Percentiles rank a stretch among this genome's conserved stretches.
Conservation (phyloP, 177 flowering plant genomes). For the Telopea speciosissima region DNA sequence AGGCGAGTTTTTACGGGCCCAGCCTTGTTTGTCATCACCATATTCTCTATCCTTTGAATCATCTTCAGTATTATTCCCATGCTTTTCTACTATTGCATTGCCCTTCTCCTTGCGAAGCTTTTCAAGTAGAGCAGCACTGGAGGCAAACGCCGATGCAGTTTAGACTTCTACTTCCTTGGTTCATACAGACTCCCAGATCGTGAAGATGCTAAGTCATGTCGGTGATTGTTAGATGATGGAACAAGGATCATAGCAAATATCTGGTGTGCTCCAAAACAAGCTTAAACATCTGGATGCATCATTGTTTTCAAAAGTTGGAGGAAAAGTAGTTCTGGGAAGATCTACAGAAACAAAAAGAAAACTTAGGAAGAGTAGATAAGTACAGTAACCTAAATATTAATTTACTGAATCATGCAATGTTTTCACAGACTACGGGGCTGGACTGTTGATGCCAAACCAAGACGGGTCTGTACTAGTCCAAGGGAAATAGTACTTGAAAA, state of each 20-base stretch:
- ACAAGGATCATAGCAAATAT: constrained; percentile 65
- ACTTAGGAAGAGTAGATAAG: neutral
- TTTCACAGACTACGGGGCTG: too few relatives aligned
- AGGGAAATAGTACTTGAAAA: too few relatives aligned
- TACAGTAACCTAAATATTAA: neutral
- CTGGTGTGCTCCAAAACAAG: constrained; percentile 74
- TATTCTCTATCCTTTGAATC: constrained; percentile 33
- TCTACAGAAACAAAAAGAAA: constrained; percentile 33
- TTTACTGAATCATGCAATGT: neutral
- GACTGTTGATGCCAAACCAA: too few relatives aligned
- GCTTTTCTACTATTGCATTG: constrained; percentile 30
- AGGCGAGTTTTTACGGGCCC: constrained; percentile 50
- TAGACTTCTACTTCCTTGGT: constrained; percentile 49
- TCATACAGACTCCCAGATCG: constrained; percentile 29
- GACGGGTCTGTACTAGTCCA: too few relatives aligned
- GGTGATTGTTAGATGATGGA: constrained; percentile 40
- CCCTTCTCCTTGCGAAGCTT: constrained; percentile 76
- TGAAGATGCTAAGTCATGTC: constrained; percentile 31
- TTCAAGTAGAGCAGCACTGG: constrained; percentile 67
- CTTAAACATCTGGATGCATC: constrained; percentile 75
- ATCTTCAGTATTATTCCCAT: constrained; percentile 25
- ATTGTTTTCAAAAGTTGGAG: constrained; percentile 70
- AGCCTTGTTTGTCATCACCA: constrained; percentile 52
- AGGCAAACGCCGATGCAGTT: constrained; percentile 55
- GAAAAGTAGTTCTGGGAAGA: constrained; percentile 79